Evolutionary conservation across 73 alveolate species (phyloP).

Genomic region (Symbiodinium pilosum): DNA sequence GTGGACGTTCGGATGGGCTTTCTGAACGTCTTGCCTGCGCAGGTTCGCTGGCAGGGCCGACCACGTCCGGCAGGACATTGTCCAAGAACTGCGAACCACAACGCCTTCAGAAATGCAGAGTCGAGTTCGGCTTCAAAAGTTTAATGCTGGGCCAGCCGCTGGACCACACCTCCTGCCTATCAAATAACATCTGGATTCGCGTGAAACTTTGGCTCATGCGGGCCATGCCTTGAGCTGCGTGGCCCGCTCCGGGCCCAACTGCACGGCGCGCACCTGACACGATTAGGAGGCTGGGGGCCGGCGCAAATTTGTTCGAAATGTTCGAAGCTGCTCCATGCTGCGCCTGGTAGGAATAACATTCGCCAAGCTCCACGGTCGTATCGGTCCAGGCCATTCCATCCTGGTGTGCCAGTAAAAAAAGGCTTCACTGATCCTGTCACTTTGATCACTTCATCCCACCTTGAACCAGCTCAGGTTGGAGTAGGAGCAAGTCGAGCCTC

Average conservation of each 20-base stretch:
- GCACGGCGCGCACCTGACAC: constrained; percentile 68
- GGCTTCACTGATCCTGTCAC: background rate
- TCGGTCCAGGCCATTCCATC: constrained; percentile 85
- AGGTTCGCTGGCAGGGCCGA: constrained; percentile 69
- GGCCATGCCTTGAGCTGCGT: constrained; percentile 51
- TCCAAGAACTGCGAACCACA: constrained; percentile 77
- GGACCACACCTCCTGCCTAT: constrained; percentile 78
- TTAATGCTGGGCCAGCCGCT: no score
- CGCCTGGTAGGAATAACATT: constrained; percentile 76
- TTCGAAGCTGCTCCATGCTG: no score
- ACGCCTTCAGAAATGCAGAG: constrained; percentile 2
- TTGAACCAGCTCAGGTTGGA: constrained; percentile 88
- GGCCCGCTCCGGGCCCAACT: constrained; percentile 88
- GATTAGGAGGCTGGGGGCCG: no score
- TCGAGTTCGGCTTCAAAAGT: background rate
- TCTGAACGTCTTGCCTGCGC: constrained; percentile 22
- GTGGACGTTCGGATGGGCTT: no score
- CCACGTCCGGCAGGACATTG: constrained; percentile 74
- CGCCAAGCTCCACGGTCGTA: constrained; percentile 45
- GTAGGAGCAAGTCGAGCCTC: constrained; percentile 84
- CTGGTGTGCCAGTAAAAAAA: background rate
- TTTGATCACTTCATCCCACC: no score
- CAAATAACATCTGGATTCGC: no score
- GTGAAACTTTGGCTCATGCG: no score
- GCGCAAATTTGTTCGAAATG: no score